Percentiles rank a stretch among this genome's conserved stretches.
phyloP scores from a whole-genome alignment of 441 rosid genomes.

The Adansonia gregorii region DNA sequence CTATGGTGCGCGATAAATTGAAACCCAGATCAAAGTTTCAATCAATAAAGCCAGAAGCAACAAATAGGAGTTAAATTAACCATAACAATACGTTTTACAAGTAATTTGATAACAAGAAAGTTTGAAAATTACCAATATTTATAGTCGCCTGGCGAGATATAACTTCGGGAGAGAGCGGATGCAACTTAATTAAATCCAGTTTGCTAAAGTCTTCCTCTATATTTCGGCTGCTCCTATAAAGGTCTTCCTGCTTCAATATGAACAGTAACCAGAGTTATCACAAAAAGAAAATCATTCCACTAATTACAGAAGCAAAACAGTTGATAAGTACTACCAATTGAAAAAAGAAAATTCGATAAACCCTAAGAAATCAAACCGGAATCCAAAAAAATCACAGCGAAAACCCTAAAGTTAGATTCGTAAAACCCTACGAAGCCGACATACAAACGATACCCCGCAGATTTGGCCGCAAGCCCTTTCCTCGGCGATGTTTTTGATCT shows the following conservation, averaged over 20 bases:
- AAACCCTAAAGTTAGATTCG: not conserved
- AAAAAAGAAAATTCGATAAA: not conserved
- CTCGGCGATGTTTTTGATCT: not conserved
- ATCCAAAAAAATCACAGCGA: not conserved
- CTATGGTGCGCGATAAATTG: constrained; percentile 28
- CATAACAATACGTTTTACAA: not conserved
- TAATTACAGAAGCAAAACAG: not conserved
- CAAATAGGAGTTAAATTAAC: not conserved
- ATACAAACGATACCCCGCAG: not conserved
- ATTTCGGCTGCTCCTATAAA: constrained; percentile 38
- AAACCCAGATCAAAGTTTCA: not conserved
- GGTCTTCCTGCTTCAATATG: constrained; percentile 4
- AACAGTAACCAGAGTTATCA: not conserved
- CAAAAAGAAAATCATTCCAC: not conserved
- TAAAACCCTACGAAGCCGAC: too few relatives aligned
- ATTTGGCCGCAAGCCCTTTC: not conserved
- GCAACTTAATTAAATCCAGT: constrained; percentile 77
- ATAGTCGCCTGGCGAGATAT: constrained; percentile 97
- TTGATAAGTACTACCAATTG: not conserved
- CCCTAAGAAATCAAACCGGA: not conserved
- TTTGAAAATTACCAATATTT: constrained; percentile 59
- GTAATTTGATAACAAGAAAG: not conserved
- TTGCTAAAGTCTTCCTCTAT: constrained; percentile 79
- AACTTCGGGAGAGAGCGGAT: constrained; percentile 95
- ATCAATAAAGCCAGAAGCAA: not conserved